phyloP scores from a whole-genome alignment of 176 grass and related monocot genomes.

The Oryza brachyantha region DNA sequence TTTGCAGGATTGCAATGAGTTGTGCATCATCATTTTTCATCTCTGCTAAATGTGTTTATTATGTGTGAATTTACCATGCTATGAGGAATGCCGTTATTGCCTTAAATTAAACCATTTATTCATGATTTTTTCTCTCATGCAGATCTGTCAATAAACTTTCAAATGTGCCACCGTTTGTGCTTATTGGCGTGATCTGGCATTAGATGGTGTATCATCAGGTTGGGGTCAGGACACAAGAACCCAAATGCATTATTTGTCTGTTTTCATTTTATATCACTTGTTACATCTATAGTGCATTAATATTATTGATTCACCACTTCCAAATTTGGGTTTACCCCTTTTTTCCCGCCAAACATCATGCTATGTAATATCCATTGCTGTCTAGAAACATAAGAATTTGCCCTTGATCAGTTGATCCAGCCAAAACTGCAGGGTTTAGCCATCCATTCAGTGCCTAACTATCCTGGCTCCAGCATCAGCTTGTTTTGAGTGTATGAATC shows the following conservation, averaged over 20 bases:
- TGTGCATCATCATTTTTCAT: slow-evolving; percentile 1
- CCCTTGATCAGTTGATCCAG: not conserved
- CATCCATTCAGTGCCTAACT: not conserved
- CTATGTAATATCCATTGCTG: not conserved
- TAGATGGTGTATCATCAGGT: not conserved
- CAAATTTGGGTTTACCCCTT: not conserved
- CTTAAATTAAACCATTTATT: slow-evolving; percentile 6
- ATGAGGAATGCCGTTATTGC: not conserved
- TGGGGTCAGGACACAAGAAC: slow-evolving; percentile 22
- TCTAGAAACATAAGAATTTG: not conserved
- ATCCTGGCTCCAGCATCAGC: not conserved
- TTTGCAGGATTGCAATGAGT: not conserved
- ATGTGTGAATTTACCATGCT: not conserved
- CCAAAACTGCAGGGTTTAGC: not conserved
- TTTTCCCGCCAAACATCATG: not conserved
- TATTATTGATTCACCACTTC: not conserved
- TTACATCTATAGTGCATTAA: not conserved
- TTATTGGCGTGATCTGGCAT: slow-evolving; percentile 5
- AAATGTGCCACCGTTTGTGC: not conserved
- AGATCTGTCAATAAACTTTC: not conserved
- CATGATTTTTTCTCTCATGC: slow-evolving; percentile 1
- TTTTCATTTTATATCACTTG: not conserved
- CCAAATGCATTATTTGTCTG: not conserved
- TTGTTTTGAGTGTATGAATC: not conserved
- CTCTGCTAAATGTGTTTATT: not conserved